A percentile compares a stretch with the other conserved stretches of the same genome.
Evolutionary conservation across 331 rosid genomes (phyloP).

Genomic region (Cucumis variabilis): DNA sequence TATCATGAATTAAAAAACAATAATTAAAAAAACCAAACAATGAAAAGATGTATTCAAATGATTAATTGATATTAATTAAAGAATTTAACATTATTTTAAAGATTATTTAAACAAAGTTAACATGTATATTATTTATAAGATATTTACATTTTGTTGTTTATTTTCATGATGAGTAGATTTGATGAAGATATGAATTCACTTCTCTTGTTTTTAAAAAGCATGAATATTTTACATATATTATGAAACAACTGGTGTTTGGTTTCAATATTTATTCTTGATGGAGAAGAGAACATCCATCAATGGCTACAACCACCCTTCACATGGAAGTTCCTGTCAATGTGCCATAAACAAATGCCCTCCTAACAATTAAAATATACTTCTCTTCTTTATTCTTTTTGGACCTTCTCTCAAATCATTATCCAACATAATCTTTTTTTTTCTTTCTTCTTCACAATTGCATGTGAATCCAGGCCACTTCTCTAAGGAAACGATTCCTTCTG

Average conservation of each 20-base stretch:
- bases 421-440: not conserved
- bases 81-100: too few species aligned
- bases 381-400: not conserved
- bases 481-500: conserved; percentile 20
- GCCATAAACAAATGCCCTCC: not conserved
- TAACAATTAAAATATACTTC: not conserved
- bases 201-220: too few species aligned
- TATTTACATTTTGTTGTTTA: too few species aligned
- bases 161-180: too few species aligned
- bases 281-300: conserved; percentile 28
- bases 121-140: too few species aligned
- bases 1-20: too few species aligned
- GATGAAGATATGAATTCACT: too few species aligned
- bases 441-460: not conserved
- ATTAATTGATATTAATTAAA: too few species aligned
- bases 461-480: not conserved
- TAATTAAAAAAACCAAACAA: too few species aligned
- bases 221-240: too few species aligned
- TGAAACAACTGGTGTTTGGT: not conserved
- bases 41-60: too few species aligned
- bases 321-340: not conserved
- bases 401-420: conserved; percentile 24
- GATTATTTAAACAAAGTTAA: too few species aligned
- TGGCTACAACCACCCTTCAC: conserved; percentile 29
- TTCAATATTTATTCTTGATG: conserved; percentile 20